phyloP scores from a whole-genome alignment of 495 filamentous ascomycete genomes.

The Lindgomyces ingoldianus region DNA sequence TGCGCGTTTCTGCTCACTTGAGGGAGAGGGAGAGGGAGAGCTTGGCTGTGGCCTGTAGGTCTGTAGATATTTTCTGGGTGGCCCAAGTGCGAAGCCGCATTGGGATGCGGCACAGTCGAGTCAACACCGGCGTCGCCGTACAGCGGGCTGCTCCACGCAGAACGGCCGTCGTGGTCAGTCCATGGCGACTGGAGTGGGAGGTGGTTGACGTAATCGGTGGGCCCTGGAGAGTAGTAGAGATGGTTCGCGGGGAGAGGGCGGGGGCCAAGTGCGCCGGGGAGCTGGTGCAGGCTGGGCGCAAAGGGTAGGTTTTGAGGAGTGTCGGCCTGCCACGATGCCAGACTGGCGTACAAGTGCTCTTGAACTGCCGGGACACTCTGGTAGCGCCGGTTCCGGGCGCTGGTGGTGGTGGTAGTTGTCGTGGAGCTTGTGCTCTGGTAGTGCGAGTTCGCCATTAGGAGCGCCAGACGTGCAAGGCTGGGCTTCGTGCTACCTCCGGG shows the following conservation, averaged over 20 bases:
- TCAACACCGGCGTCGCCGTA: neutral
- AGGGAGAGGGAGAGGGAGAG: neutral
- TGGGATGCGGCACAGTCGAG: neutral
- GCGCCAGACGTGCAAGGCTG: neutral
- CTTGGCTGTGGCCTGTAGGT: neutral
- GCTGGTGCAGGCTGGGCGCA: too few relatives aligned
- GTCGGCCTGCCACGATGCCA: neutral
- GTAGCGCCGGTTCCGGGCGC: neutral
- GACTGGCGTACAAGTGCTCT: slow-evolving; percentile 1
- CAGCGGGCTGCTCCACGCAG: neutral
- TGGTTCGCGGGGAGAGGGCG: too few relatives aligned
- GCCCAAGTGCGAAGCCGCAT: neutral
- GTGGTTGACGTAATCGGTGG: neutral
- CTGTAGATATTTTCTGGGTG: neutral
- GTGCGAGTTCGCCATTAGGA: neutral
- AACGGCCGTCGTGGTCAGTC: neutral
- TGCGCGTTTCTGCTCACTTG: too few relatives aligned
- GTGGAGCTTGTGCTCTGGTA: neutral
- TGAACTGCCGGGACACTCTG: neutral
- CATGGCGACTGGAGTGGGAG: neutral
- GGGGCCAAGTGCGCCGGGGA: too few relatives aligned
- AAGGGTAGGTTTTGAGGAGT: neutral
- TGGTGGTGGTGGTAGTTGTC: neutral
- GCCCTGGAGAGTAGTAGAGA: neutral
- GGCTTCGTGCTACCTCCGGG: neutral